Evolutionary conservation across 192 early-diverging fungal genomes (phyloP).

Genomic region (Powellomyces hirtus): DNA sequence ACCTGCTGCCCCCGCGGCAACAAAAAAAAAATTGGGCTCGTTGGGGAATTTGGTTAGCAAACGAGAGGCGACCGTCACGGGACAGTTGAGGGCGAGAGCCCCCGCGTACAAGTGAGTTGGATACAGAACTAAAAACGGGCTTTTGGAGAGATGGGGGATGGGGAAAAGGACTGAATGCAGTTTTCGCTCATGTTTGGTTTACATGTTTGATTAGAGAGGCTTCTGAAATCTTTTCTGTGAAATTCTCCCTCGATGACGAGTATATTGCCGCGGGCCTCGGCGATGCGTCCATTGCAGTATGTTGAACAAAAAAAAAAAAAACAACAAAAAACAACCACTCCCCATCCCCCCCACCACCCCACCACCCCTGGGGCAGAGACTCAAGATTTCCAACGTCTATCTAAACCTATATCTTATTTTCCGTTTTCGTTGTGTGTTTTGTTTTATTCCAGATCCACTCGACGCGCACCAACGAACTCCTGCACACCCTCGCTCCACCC

Average conservation of each 20-base stretch:
- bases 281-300: constrained; percentile 39
- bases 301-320: too few relatives aligned
- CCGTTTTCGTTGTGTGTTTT: too few relatives aligned
- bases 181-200: background rate
- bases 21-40: too few relatives aligned
- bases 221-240: constrained; percentile 45
- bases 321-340: too few relatives aligned
- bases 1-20: too few relatives aligned
- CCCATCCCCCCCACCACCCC: too few relatives aligned
- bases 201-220: constrained; percentile 27
- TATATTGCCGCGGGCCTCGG: constrained; percentile 44
- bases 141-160: background rate
- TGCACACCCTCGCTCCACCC: constrained; percentile 1
- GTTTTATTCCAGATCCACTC: constrained; percentile 4
- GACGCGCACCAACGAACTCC: constrained; percentile 3
- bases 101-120: background rate
- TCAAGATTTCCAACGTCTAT: too few relatives aligned
- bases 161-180: background rate
- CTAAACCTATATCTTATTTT: too few relatives aligned
- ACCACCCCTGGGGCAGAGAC: too few relatives aligned
- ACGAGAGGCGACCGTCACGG: background rate
- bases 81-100: background rate
- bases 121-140: background rate
- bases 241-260: constrained; percentile 52
- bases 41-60: too few relatives aligned